Percentiles rank a stretch among this genome's conserved stretches.
Evolutionary conservation across 2,329 filamentous ascomycete genomes (phyloP).

Genomic region (Fonsecaea erecta): DNA sequence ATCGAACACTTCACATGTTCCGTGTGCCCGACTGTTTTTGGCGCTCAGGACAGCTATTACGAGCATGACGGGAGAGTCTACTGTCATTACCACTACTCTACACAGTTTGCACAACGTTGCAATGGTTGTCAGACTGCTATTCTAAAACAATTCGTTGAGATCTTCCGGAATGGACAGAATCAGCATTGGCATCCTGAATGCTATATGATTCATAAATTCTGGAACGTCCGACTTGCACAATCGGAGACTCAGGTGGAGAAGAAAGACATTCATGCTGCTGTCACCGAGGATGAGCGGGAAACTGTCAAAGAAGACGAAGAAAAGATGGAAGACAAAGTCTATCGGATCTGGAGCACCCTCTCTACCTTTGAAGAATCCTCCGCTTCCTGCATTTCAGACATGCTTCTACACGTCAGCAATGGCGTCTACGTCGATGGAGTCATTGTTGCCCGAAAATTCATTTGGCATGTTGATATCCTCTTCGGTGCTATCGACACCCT

Average conservation of each 20-base stretch:
- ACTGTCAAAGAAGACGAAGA: slow-evolving; percentile 85
- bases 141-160: slow-evolving; percentile 98
- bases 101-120: slow-evolving; percentile 92
- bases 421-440: slow-evolving; percentile 95
- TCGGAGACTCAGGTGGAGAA: slow-evolving; percentile 58
- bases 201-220: slow-evolving; percentile 99
- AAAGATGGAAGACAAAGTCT: slow-evolving; percentile 95
- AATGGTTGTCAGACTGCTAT: slow-evolving; percentile 97
- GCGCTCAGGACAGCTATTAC: slow-evolving; percentile 97
- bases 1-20: slow-evolving; percentile 99
- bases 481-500: slow-evolving; percentile 87
- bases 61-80: slow-evolving; percentile 96
- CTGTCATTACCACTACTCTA: slow-evolving; percentile 98
- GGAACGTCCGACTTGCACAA: slow-evolving; percentile 87
- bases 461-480: slow-evolving; percentile 90
- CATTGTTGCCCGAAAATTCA: slow-evolving; percentile 92
- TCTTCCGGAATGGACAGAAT: slow-evolving; percentile 95
- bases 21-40: slow-evolving; percentile 95
- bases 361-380: slow-evolving; percentile 98
- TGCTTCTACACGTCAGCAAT: slow-evolving; percentile 98
- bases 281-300: slow-evolving; percentile 71
- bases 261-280: slow-evolving; percentile 57
- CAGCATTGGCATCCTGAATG: slow-evolving; percentile 99
- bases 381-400: slow-evolving; percentile 97
- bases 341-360: slow-evolving; percentile 95